These are phyloP conservation scores for Pseudomonodictys pantanalensis DNA, from an alignment of 495 filamentous ascomycete species.

Conservation along the genomic window DNA sequence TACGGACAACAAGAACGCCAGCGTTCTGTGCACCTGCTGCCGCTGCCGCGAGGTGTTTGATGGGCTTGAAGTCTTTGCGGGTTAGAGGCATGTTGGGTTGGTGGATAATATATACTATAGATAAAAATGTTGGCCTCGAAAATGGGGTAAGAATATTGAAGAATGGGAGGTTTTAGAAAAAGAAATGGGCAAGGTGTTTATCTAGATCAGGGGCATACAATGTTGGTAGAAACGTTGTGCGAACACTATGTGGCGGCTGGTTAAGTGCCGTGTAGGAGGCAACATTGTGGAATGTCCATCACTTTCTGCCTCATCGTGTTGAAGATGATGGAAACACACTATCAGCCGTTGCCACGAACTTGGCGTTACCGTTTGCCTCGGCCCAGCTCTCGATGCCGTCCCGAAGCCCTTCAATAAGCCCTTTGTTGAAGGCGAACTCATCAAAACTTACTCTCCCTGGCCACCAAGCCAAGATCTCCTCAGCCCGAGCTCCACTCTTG, in stretches of 20 bases:
- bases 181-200: too few relatives aligned
- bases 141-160: too few relatives aligned
- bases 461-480: constrained; percentile 62
- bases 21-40: not conserved
- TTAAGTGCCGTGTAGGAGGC: too few relatives aligned
- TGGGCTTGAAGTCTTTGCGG: not conserved
- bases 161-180: too few relatives aligned
- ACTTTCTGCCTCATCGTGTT: too few relatives aligned
- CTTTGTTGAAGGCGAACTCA: constrained; percentile 53
- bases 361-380: constrained; percentile 51
- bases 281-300: too few relatives aligned
- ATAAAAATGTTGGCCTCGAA: too few relatives aligned
- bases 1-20: not conserved
- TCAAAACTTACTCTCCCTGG: constrained; percentile 58
- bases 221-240: too few relatives aligned
- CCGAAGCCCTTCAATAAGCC: constrained; percentile 44
- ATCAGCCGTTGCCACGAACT: constrained; percentile 50
- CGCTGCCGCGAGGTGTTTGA: not conserved
- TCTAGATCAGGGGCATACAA: too few relatives aligned
- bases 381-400: constrained; percentile 43
- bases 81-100: not conserved
- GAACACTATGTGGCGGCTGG: too few relatives aligned
- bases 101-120: too few relatives aligned
- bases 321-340: too few relatives aligned
- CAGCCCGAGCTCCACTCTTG: constrained; percentile 52